Base-by-base conservation (phyloP, 495 filamentous ascomycete genomes). In the Durotheca rogersii region DNA sequence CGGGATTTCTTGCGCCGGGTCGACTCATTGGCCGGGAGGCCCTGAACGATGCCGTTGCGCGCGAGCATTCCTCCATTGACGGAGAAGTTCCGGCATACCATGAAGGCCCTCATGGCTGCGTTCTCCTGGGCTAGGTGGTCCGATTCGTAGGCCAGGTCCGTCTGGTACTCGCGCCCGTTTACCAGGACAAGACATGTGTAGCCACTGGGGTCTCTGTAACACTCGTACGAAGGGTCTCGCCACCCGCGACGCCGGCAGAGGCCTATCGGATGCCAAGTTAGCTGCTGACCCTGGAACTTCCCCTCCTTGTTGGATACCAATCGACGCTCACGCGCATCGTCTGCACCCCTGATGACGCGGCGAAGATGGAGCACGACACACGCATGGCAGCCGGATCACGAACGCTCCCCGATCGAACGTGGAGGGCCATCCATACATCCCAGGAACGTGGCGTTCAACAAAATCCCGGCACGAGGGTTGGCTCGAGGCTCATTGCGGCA, bases 31-130 rank as follows among this genome's bases (percentile, higher is more conserved):
- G 74, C 89, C 34, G 90, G 90, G 32, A 93, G 75, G 30, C 90
- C 90, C 79, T 96, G 90, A 65, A 93, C 79, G 36, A 90, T 83
- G 17, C 88, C 88, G 78, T 72, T 89, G 75, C 72, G 88, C 75
- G 65, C 88, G 73, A 66, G 81, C 89, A 91, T 94, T 71, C 92
- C 92, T 61, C 95, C 93, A 69, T 96, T 97, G 67, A 95, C 85
- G 51, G 92, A 96, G 75, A 98, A 96, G 74, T 96, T 95, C 66
- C 92, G 87, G 77, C 93, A 98, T 51, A 97, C 92, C 76, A 95
- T 87, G 72, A 95, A 98, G 50, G 93, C 93, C 53, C 89, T 85
- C 85, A 93, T 96, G 51, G 93, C 93, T 42, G 93, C 93, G 64
- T 90, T 91, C 72, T 98, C 91, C 62, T 88, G 86, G 41, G 93